phyloP scores from a whole-genome alignment of 2,329 filamentous ascomycete species.

The Diaporthe longicolla region DNA sequence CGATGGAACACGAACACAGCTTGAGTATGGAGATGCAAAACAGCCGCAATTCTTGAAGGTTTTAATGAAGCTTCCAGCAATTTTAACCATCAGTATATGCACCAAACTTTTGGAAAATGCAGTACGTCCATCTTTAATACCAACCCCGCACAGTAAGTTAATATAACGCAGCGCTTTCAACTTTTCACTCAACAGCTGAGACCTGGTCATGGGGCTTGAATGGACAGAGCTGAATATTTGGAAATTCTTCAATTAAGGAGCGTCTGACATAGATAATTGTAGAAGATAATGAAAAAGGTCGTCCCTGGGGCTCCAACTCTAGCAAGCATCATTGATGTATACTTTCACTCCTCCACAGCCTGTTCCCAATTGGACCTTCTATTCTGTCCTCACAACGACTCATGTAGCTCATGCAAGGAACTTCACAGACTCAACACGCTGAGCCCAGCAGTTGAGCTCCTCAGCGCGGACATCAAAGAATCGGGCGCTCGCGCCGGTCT shows the following conservation, averaged over 20 bases:
- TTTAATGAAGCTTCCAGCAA: no score
- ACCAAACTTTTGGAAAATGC: no score
- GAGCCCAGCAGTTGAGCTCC: neutral
- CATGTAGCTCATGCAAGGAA: neutral
- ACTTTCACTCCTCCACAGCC: neutral
- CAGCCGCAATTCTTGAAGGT: neutral
- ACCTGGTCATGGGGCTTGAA: neutral
- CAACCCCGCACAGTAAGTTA: no score
- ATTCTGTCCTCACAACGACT: no score
- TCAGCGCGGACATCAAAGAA: neutral
- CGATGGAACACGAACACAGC: neutral
- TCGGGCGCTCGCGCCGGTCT: neutral
- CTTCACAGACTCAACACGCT: slow-evolving; percentile 7
- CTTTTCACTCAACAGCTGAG: no score
- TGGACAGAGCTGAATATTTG: neutral
- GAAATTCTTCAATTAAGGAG: neutral
- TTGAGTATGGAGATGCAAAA: neutral
- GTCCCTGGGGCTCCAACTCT: slow-evolving; percentile 12
- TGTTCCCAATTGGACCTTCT: neutral
- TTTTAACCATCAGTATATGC: no score
- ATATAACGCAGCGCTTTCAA: no score
- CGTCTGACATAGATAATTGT: neutral
- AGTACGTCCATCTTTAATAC: neutral
- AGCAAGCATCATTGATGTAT: neutral
- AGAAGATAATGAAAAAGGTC: neutral